Evolutionary conservation across 176 grass and related monocot genomes (phyloP).

Genomic region (Pontederia crassipes): DNA sequence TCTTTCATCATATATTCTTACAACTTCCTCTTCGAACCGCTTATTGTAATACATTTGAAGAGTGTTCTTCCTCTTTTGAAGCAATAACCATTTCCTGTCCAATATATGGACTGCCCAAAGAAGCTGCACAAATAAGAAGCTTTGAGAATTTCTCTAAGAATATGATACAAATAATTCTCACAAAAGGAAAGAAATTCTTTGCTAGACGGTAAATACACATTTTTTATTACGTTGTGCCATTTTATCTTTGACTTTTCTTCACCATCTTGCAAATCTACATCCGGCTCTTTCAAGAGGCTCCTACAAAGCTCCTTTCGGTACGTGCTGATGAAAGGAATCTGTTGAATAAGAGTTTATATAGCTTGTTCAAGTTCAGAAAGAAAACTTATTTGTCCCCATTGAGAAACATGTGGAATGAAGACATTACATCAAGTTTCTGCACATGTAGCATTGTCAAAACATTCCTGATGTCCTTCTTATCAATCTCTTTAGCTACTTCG

Average conservation of each 20-base stretch:
- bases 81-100: slow-evolving; percentile 79
- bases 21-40: slow-evolving; percentile 73
- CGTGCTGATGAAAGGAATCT: slow-evolving; percentile 96
- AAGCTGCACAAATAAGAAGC: slow-evolving; percentile 29
- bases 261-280: slow-evolving; percentile 18
- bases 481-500: slow-evolving; percentile 40
- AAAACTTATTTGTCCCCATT: slow-evolving; percentile 10
- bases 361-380: neutral
- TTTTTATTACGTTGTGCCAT: slow-evolving; percentile 65
- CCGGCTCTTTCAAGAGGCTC: slow-evolving; percentile 49
- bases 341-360: neutral
- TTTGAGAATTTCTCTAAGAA: slow-evolving; percentile 1
- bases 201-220: neutral
- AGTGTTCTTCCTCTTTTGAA: slow-evolving; percentile 85
- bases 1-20: slow-evolving; percentile 69
- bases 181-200: neutral
- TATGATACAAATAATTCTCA: neutral
- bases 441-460: slow-evolving; percentile 85
- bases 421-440: slow-evolving; percentile 79
- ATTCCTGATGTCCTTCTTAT: slow-evolving; percentile 69
- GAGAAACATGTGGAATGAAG: neutral
- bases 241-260: slow-evolving; percentile 25
- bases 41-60: slow-evolving; percentile 75
- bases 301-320: slow-evolving; percentile 81
- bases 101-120: slow-evolving; percentile 86